Evolutionary conservation across 2,329 filamentous ascomycete species (phyloP).

Genomic region (Fusarium austroafricanum): DNA sequence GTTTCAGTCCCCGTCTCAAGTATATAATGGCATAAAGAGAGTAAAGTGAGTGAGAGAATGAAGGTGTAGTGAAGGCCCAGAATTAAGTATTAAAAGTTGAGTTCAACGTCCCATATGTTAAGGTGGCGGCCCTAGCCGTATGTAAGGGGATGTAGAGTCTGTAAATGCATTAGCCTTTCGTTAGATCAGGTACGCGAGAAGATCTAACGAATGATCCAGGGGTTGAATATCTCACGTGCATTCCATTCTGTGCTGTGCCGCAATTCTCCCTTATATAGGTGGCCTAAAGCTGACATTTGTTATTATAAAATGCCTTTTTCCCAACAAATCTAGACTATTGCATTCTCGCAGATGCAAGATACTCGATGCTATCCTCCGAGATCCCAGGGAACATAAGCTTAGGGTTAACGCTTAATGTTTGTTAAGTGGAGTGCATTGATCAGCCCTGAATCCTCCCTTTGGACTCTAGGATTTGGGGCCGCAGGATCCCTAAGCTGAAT

Average conservation of each 20-base stretch:
- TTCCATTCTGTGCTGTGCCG: constrained; percentile 19
- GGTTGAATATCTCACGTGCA: constrained; percentile 22
- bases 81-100: background rate
- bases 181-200: constrained; percentile 6
- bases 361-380: no score
- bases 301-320: background rate
- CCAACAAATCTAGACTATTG: background rate
- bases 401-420: background rate
- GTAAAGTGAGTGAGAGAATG: background rate
- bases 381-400: background rate
- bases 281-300: background rate
- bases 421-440: background rate
- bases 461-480: background rate
- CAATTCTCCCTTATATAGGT: constrained; percentile 7
- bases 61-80: background rate
- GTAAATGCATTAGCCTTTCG: background rate
- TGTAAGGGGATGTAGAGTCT: background rate
- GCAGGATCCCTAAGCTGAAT: background rate
- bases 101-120: background rate
- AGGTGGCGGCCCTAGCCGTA: background rate
- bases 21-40: constrained; percentile 15
- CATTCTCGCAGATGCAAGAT: background rate
- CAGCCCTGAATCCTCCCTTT: background rate
- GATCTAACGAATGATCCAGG: constrained; percentile 17
- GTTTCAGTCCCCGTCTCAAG: constrained; percentile 25